Evolutionary conservation across 768 basidiomycete species (phyloP).

Genomic region (Lyophyllum shimeji): DNA sequence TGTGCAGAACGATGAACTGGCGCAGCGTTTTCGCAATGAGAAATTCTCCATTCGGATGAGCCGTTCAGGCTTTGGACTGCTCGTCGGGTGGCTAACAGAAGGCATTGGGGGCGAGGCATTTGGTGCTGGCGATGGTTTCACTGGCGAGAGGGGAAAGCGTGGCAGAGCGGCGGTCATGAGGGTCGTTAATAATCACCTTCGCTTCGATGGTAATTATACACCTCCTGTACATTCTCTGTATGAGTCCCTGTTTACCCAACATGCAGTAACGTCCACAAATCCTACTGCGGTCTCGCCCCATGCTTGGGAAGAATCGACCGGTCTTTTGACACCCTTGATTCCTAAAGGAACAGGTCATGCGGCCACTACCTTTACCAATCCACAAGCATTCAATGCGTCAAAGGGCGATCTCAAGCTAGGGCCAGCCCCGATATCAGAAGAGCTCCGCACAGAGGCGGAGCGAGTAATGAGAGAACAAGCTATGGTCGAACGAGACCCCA

Average conservation of each 20-base stretch:
- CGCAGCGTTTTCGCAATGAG: conserved; percentile 83
- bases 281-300: conserved; percentile 60
- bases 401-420: conserved; percentile 86
- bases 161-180: conserved; percentile 89
- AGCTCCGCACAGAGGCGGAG: conserved; percentile 78
- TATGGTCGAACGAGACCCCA: conserved; percentile 68
- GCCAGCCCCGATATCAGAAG: conserved; percentile 73
- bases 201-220: conserved; percentile 73
- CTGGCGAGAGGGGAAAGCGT: conserved; percentile 78
- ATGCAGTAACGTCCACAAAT: conserved; percentile 67
- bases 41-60: conserved; percentile 91
- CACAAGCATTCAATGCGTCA: conserved; percentile 72
- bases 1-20: conserved; percentile 78
- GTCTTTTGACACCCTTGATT: conserved; percentile 76
- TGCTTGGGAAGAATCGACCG: conserved; percentile 86
- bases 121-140: conserved; percentile 77
- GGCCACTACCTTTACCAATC: conserved; percentile 48
- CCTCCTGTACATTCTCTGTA: conserved; percentile 4
- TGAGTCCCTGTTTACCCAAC: conserved; percentile 19
- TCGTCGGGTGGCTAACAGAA: conserved; percentile 96
- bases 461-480: conserved; percentile 81
- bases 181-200: conserved; percentile 91
- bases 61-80: conserved; percentile 85
- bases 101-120: conserved; percentile 84
- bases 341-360: conserved; percentile 57